phyloP scores from a whole-genome alignment of 306 rosid species.

The Rosa lucieae region DNA sequence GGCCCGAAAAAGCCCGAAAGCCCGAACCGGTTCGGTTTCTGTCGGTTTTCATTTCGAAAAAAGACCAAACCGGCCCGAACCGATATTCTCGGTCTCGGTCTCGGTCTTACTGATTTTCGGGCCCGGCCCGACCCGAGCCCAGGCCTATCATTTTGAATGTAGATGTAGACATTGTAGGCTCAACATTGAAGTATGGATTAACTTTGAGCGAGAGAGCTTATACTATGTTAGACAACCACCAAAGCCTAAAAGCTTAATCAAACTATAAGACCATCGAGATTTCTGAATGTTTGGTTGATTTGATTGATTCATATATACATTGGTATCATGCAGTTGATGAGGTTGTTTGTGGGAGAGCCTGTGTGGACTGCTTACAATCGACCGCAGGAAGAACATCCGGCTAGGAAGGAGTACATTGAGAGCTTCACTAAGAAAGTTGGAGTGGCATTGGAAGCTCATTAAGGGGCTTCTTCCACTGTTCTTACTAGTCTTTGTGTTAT shows the following conservation, averaged over 20 bases:
- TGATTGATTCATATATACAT: neutral
- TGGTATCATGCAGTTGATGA: conserved; percentile 62
- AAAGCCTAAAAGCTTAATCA: neutral
- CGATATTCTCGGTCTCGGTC: too few species aligned
- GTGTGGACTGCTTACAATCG: conserved; percentile 86
- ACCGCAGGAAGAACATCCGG: conserved; percentile 88
- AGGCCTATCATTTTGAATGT: neutral
- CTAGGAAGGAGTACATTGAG: conserved; percentile 73
- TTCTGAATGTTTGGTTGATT: neutral
- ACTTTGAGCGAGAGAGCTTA: neutral
- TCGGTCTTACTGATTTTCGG: too few species aligned
- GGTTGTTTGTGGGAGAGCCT: conserved; percentile 82
- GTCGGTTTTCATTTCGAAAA: too few species aligned
- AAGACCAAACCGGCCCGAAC: too few species aligned
- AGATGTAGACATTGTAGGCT: neutral
- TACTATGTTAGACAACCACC: neutral
- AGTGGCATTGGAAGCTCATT: conserved; percentile 64
- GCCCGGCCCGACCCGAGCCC: too few species aligned
- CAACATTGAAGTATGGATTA: neutral
- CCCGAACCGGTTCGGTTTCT: too few species aligned
- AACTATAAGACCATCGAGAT: neutral
- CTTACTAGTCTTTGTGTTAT: neutral
- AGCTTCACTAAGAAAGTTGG: conserved; percentile 48
- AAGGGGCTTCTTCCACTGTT: neutral
- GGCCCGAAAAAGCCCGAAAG: too few species aligned